Evolutionary conservation across 148 eudicot species (phyloP).

Genomic region (Rhododendron ovatum): DNA sequence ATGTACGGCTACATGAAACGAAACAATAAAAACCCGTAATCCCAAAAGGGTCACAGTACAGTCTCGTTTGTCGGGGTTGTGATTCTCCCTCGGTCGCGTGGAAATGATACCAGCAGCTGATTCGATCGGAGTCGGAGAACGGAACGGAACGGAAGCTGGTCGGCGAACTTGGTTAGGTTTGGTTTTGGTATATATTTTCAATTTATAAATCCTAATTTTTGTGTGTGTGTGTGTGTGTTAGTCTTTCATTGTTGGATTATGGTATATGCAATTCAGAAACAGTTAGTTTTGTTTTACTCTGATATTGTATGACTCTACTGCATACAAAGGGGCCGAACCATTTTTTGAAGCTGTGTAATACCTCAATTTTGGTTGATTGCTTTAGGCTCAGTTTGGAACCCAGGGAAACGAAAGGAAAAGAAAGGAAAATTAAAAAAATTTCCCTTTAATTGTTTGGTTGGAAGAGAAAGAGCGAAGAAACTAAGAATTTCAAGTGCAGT

Average conservation of each 20-base stretch:
- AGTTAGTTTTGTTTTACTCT: background rate
- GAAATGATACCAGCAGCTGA: background rate
- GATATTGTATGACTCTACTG: too few species aligned
- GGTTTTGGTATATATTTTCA: background rate
- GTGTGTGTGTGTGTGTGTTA: background rate
- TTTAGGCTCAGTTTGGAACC: too few species aligned
- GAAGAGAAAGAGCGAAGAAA: too few species aligned
- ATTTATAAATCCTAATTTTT: background rate
- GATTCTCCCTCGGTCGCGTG: background rate
- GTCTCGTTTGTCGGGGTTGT: background rate
- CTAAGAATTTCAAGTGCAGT: too few species aligned
- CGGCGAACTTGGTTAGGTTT: background rate
- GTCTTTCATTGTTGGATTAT: background rate
- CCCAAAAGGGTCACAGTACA: too few species aligned
- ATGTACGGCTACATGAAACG: background rate
- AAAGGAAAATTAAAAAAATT: too few species aligned
- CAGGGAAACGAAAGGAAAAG: too few species aligned
- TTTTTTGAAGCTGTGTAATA: too few species aligned
- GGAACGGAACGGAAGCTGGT: background rate
- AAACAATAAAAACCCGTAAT: too few species aligned
- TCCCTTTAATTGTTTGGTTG: too few species aligned
- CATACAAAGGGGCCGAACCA: background rate
- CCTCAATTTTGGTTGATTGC: background rate
- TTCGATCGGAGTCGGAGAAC: background rate
- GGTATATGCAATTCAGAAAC: background rate